A percentile compares a stretch with the other conserved stretches of the same genome.
phyloP scores from a whole-genome alignment of 2,329 filamentous ascomycete species.

The Laburnicola sp. region DNA sequence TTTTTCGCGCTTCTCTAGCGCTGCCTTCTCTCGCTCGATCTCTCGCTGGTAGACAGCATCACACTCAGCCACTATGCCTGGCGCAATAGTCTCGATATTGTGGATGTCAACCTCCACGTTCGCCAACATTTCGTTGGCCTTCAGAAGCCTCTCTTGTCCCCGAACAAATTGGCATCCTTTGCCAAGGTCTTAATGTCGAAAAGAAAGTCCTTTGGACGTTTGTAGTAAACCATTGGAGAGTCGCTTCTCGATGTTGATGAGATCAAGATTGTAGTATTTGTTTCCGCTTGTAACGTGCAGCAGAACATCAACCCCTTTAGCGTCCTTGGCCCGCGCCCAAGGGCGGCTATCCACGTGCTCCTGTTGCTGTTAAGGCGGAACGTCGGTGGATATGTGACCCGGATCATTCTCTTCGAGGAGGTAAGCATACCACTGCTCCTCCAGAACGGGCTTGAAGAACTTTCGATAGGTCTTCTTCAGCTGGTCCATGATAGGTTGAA shows the following conservation, averaged over 20 bases:
- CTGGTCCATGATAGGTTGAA: slow-evolving; percentile 97
- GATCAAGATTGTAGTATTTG: slow-evolving; percentile 94
- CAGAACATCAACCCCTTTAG: slow-evolving; percentile 75
- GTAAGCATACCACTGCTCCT: slow-evolving; percentile 74
- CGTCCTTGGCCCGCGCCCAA: slow-evolving; percentile 78
- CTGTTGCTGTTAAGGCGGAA: slow-evolving; percentile 58
- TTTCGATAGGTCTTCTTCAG: slow-evolving; percentile 88
- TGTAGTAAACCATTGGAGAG: slow-evolving; percentile 96
- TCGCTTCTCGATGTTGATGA: slow-evolving; percentile 91
- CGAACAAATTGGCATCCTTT: slow-evolving; percentile 79
- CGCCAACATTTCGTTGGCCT: slow-evolving; percentile 85
- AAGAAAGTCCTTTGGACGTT: slow-evolving; percentile 84
- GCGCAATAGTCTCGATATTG: slow-evolving; percentile 68
- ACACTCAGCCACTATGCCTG: slow-evolving; percentile 70
- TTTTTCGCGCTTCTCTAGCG: slow-evolving; percentile 57
- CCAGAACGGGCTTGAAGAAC: slow-evolving; percentile 77
- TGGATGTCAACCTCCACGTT: slow-evolving; percentile 95
- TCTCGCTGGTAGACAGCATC: slow-evolving; percentile 75
- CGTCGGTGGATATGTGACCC: slow-evolving; percentile 62
- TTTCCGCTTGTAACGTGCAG: slow-evolving; percentile 75
- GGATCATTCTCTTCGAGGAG: slow-evolving; percentile 83
- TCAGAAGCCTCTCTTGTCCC: slow-evolving; percentile 81
- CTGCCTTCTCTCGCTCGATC: slow-evolving; percentile 65
- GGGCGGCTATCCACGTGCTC: slow-evolving; percentile 65
- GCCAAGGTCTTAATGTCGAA: slow-evolving; percentile 82